Conservation (phyloP, 169 alveolate species). For the Plasmodium coatneyi region DNA sequence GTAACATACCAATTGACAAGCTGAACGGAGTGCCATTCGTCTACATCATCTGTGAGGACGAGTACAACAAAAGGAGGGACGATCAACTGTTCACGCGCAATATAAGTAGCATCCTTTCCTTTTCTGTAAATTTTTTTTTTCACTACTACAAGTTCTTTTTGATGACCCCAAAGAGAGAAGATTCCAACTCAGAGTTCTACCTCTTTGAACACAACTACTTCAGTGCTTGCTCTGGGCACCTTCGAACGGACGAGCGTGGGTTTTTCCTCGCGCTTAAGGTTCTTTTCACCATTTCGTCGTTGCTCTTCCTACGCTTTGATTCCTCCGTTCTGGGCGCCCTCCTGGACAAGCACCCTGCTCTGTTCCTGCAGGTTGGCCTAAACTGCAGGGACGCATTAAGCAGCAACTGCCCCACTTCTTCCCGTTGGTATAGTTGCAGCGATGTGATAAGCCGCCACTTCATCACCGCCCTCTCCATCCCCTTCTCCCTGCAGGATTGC, state of each 20-base stretch:
- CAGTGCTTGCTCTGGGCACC: slow-evolving; percentile 9
- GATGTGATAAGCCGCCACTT: not conserved
- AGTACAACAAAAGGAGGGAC: slow-evolving; percentile 16
- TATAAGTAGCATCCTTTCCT: slow-evolving; percentile 23
- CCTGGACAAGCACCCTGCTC: slow-evolving; percentile 1
- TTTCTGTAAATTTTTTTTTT: slow-evolving; percentile 26
- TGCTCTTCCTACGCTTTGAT: slow-evolving; percentile 62
- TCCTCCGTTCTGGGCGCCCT: not conserved
- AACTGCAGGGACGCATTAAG: not conserved
- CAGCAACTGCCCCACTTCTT: not conserved
- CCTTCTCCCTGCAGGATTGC: slow-evolving; percentile 21
- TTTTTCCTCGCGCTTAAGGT: slow-evolving; percentile 48
- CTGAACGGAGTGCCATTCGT: slow-evolving; percentile 33
- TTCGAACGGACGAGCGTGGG: not conserved
- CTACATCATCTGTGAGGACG: slow-evolving; percentile 60
- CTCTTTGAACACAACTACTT: slow-evolving; percentile 34
- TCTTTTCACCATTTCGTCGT: slow-evolving; percentile 33
- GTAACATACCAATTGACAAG: slow-evolving; percentile 26
- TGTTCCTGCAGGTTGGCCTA: slow-evolving; percentile 44
- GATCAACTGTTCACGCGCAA: not conserved
- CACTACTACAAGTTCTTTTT: slow-evolving; percentile 28
- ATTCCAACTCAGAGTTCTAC: not conserved
- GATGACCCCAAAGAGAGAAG: not conserved
- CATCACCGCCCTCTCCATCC: not conserved
- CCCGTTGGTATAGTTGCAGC: not conserved